These are phyloP conservation scores for Aspergillus brunneoviolaceus DNA, from an alignment of 2,329 filamentous ascomycete genomes.

Conservation along the genomic window DNA sequence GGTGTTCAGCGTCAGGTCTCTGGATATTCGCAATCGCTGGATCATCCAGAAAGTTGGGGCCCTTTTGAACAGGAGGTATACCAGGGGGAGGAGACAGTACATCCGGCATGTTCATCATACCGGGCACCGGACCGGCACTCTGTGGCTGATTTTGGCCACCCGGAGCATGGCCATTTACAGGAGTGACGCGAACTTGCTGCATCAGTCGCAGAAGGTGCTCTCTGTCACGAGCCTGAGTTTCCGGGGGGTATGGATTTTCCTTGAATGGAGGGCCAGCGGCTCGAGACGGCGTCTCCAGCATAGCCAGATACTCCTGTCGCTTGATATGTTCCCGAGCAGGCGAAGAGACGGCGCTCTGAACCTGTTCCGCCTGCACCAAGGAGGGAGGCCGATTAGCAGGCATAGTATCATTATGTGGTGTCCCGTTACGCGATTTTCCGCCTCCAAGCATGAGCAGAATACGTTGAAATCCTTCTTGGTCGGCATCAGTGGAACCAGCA, in stretches of 20 bases:
- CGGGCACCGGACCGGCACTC: slow-evolving; percentile 32
- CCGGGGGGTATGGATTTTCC: slow-evolving; percentile 34
- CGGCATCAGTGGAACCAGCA: slow-evolving; percentile 57
- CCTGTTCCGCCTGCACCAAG: slow-evolving; percentile 32
- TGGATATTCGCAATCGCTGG: slow-evolving; percentile 45
- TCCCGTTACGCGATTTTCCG: slow-evolving; percentile 46
- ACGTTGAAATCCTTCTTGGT: slow-evolving; percentile 82
- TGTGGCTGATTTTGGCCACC: slow-evolving; percentile 30
- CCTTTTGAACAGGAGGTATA: slow-evolving; percentile 35
- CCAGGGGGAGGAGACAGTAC: slow-evolving; percentile 36
- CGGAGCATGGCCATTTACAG: slow-evolving; percentile 24
- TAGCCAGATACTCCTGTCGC: slow-evolving; percentile 33
- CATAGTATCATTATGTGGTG: slow-evolving; percentile 42
- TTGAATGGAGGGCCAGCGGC: slow-evolving; percentile 26
- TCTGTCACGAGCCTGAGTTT: slow-evolving; percentile 59
- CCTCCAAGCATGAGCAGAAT: slow-evolving; percentile 78
- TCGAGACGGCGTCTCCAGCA: slow-evolving; percentile 25
- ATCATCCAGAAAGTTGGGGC: slow-evolving; percentile 43
- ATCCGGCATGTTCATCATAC: slow-evolving; percentile 38
- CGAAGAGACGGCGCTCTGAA: slow-evolving; percentile 30
- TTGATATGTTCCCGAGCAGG: slow-evolving; percentile 31
- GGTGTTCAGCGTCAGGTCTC: slow-evolving; percentile 38
- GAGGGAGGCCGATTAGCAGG: slow-evolving; percentile 33
- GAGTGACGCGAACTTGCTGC: slow-evolving; percentile 54
- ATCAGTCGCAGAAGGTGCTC: slow-evolving; percentile 85